A percentile compares a stretch with the other conserved stretches of the same genome.
Conservation (phyloP, 1,139 yeast species). For the Geotrichum europaeum region DNA sequence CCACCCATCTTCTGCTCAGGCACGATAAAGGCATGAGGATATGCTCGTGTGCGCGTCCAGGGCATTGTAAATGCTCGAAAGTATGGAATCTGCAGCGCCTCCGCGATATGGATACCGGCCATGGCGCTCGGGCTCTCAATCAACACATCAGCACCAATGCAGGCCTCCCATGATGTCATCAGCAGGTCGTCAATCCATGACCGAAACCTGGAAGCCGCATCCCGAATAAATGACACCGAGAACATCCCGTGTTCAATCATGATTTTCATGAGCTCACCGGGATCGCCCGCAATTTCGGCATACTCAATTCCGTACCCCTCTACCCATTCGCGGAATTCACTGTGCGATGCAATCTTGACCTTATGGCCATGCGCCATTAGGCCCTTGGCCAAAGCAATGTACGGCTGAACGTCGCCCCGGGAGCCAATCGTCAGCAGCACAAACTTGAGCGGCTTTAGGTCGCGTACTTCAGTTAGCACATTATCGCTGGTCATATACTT, state of each 20-base stretch:
- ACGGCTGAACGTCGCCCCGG: slow-evolving; percentile 95
- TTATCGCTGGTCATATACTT: neutral
- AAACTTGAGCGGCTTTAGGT: slow-evolving; percentile 35
- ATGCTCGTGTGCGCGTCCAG: slow-evolving; percentile 92
- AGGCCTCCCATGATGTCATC: slow-evolving; percentile 72
- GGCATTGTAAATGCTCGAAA: slow-evolving; percentile 98
- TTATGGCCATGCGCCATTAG: slow-evolving; percentile 71
- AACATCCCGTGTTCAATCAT: slow-evolving; percentile 90
- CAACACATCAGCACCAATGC: slow-evolving; percentile 74
- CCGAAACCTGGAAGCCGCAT: slow-evolving; percentile 71
- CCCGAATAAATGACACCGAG: slow-evolving; percentile 75
- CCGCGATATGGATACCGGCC: slow-evolving; percentile 94
- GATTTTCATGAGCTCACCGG: slow-evolving; percentile 82
- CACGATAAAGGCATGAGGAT: slow-evolving; percentile 92
- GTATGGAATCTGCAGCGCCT: slow-evolving; percentile 81
- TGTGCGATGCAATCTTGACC: slow-evolving; percentile 80
- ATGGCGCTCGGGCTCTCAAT: slow-evolving; percentile 94
- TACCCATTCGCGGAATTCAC: slow-evolving; percentile 75
- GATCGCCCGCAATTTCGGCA: slow-evolving; percentile 81
- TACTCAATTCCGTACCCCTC: slow-evolving; percentile 60
- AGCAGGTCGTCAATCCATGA: slow-evolving; percentile 76
- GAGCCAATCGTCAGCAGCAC: slow-evolving; percentile 86
- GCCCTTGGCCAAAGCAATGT: slow-evolving; percentile 81
- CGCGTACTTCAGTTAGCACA: neutral
- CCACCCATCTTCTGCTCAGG: slow-evolving; percentile 94